Evolutionary conservation across 2,329 filamentous ascomycete species (phyloP).

Genomic region (Fusarium humuli): DNA sequence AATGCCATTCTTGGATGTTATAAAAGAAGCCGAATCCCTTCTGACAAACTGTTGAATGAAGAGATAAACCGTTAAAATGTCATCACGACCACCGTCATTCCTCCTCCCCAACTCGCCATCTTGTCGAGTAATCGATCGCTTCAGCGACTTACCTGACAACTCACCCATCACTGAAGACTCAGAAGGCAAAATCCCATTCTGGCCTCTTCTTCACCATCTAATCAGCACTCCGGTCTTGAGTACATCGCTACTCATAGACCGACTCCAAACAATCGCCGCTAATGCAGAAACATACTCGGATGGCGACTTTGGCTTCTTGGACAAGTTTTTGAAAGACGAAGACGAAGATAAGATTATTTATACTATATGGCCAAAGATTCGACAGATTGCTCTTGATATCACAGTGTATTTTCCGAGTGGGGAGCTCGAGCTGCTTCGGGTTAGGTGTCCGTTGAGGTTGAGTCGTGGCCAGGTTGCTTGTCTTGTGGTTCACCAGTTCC

Average conservation of each 20-base stretch:
- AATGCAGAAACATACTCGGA: constrained; percentile 31
- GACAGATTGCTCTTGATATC: constrained; percentile 36
- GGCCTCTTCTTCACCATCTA: constrained; percentile 44
- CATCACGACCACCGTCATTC: constrained; percentile 23
- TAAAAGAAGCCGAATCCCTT: too few relatives aligned
- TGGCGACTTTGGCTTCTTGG: constrained; percentile 42
- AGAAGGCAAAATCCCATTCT: constrained; percentile 42
- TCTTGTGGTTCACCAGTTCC: constrained; percentile 50
- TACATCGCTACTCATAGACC: constrained; percentile 38
- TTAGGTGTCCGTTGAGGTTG: constrained; percentile 29
- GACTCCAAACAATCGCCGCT: constrained; percentile 47
- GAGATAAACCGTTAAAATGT: constrained; percentile 3
- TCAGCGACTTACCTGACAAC: constrained; percentile 44
- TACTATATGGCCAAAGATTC: constrained; percentile 43
- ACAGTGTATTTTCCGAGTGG: constrained; percentile 38
- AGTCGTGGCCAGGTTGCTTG: constrained; percentile 46
- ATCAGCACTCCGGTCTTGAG: constrained; percentile 25
- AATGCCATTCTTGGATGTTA: too few relatives aligned
- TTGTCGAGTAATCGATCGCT: constrained; percentile 47
- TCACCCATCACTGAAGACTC: constrained; percentile 37
- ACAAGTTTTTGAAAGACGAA: not conserved
- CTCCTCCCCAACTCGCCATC: constrained; percentile 36
- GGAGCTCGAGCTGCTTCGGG: constrained; percentile 30
- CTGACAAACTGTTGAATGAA: not conserved
- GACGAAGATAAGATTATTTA: constrained; percentile 14